Conservation (phyloP, 1,284 basidiomycete genomes). For the Mycena citricolor region DNA sequence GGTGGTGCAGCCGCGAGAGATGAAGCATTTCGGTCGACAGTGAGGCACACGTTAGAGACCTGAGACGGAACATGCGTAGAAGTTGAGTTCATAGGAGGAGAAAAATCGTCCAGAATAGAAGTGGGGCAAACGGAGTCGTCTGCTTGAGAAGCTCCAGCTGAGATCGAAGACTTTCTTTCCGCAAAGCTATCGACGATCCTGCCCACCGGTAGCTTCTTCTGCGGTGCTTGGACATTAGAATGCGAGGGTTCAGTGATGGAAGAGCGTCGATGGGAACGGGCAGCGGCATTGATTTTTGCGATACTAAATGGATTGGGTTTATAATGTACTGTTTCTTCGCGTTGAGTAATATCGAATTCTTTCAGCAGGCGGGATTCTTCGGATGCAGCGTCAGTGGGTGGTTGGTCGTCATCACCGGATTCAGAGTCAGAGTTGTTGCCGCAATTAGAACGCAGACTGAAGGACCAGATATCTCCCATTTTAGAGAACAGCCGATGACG, state of each 20-base stretch:
- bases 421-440: slow-evolving; percentile 27
- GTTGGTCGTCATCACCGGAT: slow-evolving; percentile 11
- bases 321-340: slow-evolving; percentile 58
- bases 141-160: too few species aligned
- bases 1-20: too few species aligned
- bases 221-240: slow-evolving; percentile 1
- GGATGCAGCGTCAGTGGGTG: slow-evolving; percentile 10
- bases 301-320: slow-evolving; percentile 75
- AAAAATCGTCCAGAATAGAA: too few species aligned
- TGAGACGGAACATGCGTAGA: too few species aligned
- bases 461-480: slow-evolving; percentile 31
- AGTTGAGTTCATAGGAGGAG: too few species aligned
- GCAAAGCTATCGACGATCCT: slow-evolving; percentile 34
- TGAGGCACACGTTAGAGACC: too few species aligned
- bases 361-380: slow-evolving; percentile 38
- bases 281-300: slow-evolving; percentile 68
- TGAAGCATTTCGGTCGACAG: too few species aligned
- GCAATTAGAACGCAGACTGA: slow-evolving; percentile 31
- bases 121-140: too few species aligned
- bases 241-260: neutral
- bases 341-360: slow-evolving; percentile 58
- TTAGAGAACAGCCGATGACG: too few species aligned
- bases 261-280: slow-evolving; percentile 32
- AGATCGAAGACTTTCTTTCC: slow-evolving; percentile 19
- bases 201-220: slow-evolving; percentile 15